Evolutionary conservation across 2,329 filamentous ascomycete genomes (phyloP).

Genomic region (Aspergillus phoenicis): DNA sequence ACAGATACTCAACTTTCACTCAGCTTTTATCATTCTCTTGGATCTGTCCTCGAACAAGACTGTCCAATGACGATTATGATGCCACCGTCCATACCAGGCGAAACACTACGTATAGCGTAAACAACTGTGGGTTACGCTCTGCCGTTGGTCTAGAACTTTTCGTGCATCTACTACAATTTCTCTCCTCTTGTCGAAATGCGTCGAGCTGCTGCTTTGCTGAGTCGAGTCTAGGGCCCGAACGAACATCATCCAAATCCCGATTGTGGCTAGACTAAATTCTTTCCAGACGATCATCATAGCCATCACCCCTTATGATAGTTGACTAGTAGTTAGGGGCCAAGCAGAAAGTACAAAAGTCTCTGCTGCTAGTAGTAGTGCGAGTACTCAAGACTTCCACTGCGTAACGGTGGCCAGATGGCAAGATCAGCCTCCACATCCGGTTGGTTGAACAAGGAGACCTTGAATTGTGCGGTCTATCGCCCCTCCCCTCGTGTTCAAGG

Average conservation of each 20-base stretch:
- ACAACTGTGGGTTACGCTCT: constrained; percentile 18
- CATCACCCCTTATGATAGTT: background rate
- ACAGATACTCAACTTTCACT: too few relatives aligned
- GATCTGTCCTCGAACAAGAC: too few relatives aligned
- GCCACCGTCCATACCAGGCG: background rate
- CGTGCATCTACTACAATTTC: constrained; percentile 12
- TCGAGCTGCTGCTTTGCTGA: constrained; percentile 9
- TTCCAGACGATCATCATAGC: background rate
- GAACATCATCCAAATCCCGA: background rate
- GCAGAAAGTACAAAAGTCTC: too few relatives aligned
- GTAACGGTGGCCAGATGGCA: background rate
- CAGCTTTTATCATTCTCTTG: too few relatives aligned
- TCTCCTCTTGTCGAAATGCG: constrained; percentile 9
- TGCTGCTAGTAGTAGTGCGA: background rate
- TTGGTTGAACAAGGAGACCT: background rate
- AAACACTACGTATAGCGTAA: constrained; percentile 10
- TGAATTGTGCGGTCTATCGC: background rate
- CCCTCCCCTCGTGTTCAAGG: constrained; percentile 15
- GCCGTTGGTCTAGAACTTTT: constrained; percentile 24
- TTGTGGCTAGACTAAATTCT: background rate
- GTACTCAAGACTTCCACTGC: background rate
- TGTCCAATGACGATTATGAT: background rate
- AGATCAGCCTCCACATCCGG: background rate
- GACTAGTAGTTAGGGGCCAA: too few relatives aligned
- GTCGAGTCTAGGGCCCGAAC: constrained; percentile 7